Evolutionary conservation across 2,329 filamentous ascomycete species (phyloP).

Genomic region (Botryotinia calthae): DNA sequence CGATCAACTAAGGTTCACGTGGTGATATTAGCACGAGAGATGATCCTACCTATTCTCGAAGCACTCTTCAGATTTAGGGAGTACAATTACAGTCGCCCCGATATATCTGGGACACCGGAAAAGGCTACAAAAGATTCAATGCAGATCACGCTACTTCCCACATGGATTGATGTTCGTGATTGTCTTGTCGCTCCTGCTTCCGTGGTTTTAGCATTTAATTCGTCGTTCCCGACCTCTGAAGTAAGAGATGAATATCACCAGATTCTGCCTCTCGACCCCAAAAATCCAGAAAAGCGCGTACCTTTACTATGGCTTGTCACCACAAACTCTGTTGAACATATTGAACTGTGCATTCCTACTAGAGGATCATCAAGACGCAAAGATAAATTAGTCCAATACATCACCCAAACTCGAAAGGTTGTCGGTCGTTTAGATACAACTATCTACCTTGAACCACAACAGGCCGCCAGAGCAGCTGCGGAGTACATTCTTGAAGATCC

Average conservation of each 20-base stretch:
- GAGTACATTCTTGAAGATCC: slow-evolving; percentile 26
- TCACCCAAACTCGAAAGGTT: slow-evolving; percentile 29
- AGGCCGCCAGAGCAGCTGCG: slow-evolving; percentile 31
- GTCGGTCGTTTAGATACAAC: slow-evolving; percentile 26
- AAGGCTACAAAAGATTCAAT: slow-evolving; percentile 26
- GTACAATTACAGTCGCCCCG: slow-evolving; percentile 38
- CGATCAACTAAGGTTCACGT: slow-evolving; percentile 47
- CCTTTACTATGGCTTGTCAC: slow-evolving; percentile 34
- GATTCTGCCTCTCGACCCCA: slow-evolving; percentile 22
- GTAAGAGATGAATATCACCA: slow-evolving; percentile 21
- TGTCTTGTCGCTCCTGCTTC: slow-evolving; percentile 25
- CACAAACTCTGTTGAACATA: slow-evolving; percentile 36
- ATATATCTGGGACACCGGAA: slow-evolving; percentile 33
- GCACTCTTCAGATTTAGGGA: slow-evolving; percentile 46
- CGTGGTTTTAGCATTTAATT: slow-evolving; percentile 32
- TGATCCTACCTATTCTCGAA: slow-evolving; percentile 52
- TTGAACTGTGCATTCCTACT: slow-evolving; percentile 33
- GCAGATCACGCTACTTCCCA: slow-evolving; percentile 33
- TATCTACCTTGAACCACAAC: slow-evolving; percentile 27
- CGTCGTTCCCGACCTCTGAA: slow-evolving; percentile 21
- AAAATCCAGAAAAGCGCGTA: slow-evolving; percentile 21
- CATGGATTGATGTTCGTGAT: slow-evolving; percentile 23
- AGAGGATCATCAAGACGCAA: slow-evolving; percentile 27
- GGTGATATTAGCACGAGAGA: slow-evolving; percentile 52
- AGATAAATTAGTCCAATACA: slow-evolving; percentile 29